Conservation (phyloP, 805 yeast species). For the Candida verbasci region DNA sequence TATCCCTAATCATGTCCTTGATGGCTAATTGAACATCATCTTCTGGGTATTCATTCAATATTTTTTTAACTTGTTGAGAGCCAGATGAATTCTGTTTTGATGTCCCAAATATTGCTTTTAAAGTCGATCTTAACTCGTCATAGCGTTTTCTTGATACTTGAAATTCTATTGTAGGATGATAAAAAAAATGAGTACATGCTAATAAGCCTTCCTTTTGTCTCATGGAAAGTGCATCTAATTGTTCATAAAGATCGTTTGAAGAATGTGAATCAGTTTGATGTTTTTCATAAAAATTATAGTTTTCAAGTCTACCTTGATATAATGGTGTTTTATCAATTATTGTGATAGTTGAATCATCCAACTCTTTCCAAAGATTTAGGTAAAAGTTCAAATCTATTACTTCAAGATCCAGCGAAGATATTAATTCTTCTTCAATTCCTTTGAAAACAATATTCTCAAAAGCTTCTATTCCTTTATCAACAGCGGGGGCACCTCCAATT, state of each 20-base stretch:
- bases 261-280: conserved; percentile 5
- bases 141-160: conserved; percentile 8
- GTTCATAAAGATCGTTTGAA: conserved; percentile 30
- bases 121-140: conserved; percentile 36
- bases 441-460: conserved; percentile 66
- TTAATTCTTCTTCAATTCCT: conserved; percentile 53
- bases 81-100: conserved; percentile 31
- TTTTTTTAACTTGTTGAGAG: conserved; percentile 41
- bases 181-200: conserved; percentile 42
- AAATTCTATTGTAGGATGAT: conserved; percentile 15
- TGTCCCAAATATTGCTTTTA: conserved; percentile 48
- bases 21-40: conserved; percentile 20
- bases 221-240: conserved; percentile 59
- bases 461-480: conserved; percentile 52
- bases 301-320: conserved; percentile 41
- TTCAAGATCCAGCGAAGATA: conserved; percentile 47
- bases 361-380: conserved; percentile 61
- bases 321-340: conserved; percentile 32
- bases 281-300: conserved; percentile 39
- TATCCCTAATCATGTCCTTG: conserved; percentile 48
- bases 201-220: conserved; percentile 61
- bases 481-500: conserved; percentile 45
- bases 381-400: conserved; percentile 48
- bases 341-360: conserved; percentile 34
- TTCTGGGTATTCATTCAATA: conserved; percentile 44